A percentile compares a stretch with the other conserved stretches of the same genome.
These are phyloP conservation scores for Hibiscus tridactylites DNA, from an alignment of 345 rosid species.

Conservation along the genomic window DNA sequence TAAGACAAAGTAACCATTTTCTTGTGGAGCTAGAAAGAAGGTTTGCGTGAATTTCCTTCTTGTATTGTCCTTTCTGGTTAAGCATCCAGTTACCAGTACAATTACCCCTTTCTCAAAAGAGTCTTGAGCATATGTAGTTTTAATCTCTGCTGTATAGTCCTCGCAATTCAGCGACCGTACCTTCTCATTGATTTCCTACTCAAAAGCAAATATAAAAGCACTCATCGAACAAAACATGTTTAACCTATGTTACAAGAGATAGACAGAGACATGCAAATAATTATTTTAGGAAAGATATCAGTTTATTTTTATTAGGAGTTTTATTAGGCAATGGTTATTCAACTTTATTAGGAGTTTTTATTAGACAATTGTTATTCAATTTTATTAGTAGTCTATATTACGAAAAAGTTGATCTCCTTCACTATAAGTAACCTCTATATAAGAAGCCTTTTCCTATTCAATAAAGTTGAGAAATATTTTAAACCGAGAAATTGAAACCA, in stretches of 20 bases:
- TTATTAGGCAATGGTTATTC: too few relatives aligned
- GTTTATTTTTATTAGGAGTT: too few relatives aligned
- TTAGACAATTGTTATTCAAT: too few relatives aligned
- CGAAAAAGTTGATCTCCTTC: too few relatives aligned
- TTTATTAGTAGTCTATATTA: too few relatives aligned
- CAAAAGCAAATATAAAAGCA: slow-evolving; percentile 5
- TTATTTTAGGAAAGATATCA: too few relatives aligned
- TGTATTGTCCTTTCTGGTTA: slow-evolving; percentile 53
- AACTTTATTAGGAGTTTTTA: too few relatives aligned
- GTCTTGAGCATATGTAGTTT: slow-evolving; percentile 62
- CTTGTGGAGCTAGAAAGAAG: slow-evolving; percentile 73
- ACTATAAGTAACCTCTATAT: too few relatives aligned
- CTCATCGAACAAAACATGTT: background rate
- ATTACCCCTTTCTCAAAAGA: slow-evolving; percentile 57
- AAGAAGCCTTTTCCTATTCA: too few relatives aligned
- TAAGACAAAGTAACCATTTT: slow-evolving; percentile 62
- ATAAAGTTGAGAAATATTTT: too few relatives aligned
- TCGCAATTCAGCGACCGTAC: slow-evolving; percentile 34
- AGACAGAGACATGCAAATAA: too few relatives aligned
- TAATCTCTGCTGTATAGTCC: slow-evolving; percentile 48
- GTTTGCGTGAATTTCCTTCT: slow-evolving; percentile 56
- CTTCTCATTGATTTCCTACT: slow-evolving; percentile 41
- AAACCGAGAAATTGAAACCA: too few relatives aligned
- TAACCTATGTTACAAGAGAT: background rate
- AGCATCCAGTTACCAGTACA: slow-evolving; percentile 61